Evolutionary conservation across 345 rosid species (phyloP), one percentile per base, ranked within the genome.

Genomic region (Aquilaria yunnanensis): DNA sequence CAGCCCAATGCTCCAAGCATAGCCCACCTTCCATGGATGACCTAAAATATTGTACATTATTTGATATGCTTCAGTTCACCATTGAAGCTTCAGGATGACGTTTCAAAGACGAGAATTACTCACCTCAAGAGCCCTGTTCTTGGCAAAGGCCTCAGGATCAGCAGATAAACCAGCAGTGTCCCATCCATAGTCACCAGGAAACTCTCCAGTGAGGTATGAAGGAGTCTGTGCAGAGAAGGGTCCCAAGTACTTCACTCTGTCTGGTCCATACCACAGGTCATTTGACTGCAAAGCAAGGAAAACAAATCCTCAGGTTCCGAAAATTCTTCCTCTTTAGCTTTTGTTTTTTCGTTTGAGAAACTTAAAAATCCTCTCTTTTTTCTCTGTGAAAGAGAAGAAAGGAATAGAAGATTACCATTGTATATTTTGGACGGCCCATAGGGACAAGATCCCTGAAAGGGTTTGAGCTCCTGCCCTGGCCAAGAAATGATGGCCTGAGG

Each of bases 171-270:
- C 96, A 51, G 97, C 97, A 50, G 97, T 93, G 74, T 93, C 97
- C 97, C 98, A 93, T 60, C 98, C 96, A 64, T 90, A 90, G 72
- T 93, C 98, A 14, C 97, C 95, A 12, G 97, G 98, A 63, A 93
- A 88, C 75, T 90, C 97, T 68, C 97, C 96, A 57, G 76, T 90
- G 67, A 90, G 81, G 77, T 93, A 86, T 33, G 97, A 81, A 4
- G 98, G 98, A 59, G 94, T 93, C 72, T 93, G 97, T 14, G 92
- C 96, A 12, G 98, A 93, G 68, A 93, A 90, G 3, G 98, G 98
- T 75, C 97, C 98, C 80, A 90, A 77, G 75, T 90, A 90, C 78
- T 94, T 93, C 67, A 90, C 88, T 72, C 97, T 85, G 79, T 90
- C 97, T 41, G 96, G 96, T 68, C 97, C 98, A 62, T 93, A 90